These are phyloP conservation scores for Moniliophthora roreri DNA, from an alignment of 1,284 basidiomycete species.

Conservation along the genomic window DNA sequence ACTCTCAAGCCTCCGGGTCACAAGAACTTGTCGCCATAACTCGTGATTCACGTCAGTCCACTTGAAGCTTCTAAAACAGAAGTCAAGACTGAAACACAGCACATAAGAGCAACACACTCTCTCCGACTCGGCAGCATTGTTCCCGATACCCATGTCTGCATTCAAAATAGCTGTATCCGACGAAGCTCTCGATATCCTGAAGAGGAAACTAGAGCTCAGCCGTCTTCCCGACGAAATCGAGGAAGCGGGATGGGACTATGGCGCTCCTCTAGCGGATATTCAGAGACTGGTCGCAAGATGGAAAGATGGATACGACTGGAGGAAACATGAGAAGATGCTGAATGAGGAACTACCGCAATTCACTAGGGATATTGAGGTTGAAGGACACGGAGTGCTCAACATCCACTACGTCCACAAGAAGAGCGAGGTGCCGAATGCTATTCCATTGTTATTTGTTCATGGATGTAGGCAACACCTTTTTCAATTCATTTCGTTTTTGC, in stretches of 20 bases:
- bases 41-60: no score
- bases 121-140: no score
- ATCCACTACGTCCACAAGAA: conserved; percentile 51
- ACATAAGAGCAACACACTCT: no score
- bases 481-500: not conserved
- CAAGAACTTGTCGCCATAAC: no score
- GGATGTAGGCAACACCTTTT: conserved; percentile 38
- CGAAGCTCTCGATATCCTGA: conserved; percentile 39
- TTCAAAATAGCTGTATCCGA: conserved; percentile 44
- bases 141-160: conserved; percentile 13
- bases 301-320: conserved; percentile 46
- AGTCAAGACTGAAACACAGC: no score
- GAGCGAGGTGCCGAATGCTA: conserved; percentile 37
- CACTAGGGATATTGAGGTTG: no score
- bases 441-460: conserved; percentile 52
- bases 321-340: no score
- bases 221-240: conserved; percentile 48
- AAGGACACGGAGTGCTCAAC: no score
- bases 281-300: conserved; percentile 40
- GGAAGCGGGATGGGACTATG: conserved; percentile 43
- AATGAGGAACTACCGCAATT: no score
- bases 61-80: no score
- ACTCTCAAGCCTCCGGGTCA: no score
- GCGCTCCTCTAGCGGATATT: conserved; percentile 46
- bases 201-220: no score